A percentile compares a stretch with the other conserved stretches of the same genome.
Conservation (phyloP, 352 stramenopile species). For the Phytophthora meadii region DNA sequence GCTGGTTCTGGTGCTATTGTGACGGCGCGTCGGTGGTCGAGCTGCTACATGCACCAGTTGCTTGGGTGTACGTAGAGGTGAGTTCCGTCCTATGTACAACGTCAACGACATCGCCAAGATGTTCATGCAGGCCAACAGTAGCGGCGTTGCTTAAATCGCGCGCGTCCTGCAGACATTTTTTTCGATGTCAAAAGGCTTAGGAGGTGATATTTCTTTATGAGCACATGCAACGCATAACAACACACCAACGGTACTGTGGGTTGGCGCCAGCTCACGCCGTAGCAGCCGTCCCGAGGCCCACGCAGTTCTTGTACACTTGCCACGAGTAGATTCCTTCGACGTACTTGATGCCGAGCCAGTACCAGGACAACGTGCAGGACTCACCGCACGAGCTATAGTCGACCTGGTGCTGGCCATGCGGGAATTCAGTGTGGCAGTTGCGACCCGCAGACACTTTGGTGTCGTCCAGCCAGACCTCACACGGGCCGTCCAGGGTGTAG, state of each 20-base stretch:
- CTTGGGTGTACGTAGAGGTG: conserved; percentile 7
- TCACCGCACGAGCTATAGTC: conserved; percentile 61
- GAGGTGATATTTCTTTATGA: conserved; percentile 25
- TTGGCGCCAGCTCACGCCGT: conserved; percentile 20
- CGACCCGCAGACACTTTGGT: conserved; percentile 42
- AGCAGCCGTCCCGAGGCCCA: conserved; percentile 31
- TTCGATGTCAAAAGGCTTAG: background rate
- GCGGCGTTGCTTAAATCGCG: background rate
- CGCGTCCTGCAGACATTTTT: background rate
- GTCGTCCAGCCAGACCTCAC: conserved; percentile 67
- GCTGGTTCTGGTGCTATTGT: background rate
- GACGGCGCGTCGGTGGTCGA: conserved; percentile 4
- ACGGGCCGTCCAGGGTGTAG: conserved; percentile 67
- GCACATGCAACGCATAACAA: conserved; percentile 31
- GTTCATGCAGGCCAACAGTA: too few species aligned
- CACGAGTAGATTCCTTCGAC: conserved; percentile 59
- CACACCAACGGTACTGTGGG: conserved; percentile 16
- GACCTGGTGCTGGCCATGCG: conserved; percentile 42
- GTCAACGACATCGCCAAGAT: too few species aligned
- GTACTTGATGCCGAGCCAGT: conserved; percentile 66
- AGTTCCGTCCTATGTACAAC: too few species aligned
- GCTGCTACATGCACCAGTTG: conserved; percentile 1
- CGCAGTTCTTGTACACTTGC: conserved; percentile 74
- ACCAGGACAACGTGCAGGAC: conserved; percentile 55
- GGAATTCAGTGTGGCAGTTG: conserved; percentile 57